Percentiles rank a stretch among this genome's conserved stretches.
Evolutionary conservation across 192 early-diverging fungal genomes (phyloP).

Genomic region (Spizellomyces sp.): DNA sequence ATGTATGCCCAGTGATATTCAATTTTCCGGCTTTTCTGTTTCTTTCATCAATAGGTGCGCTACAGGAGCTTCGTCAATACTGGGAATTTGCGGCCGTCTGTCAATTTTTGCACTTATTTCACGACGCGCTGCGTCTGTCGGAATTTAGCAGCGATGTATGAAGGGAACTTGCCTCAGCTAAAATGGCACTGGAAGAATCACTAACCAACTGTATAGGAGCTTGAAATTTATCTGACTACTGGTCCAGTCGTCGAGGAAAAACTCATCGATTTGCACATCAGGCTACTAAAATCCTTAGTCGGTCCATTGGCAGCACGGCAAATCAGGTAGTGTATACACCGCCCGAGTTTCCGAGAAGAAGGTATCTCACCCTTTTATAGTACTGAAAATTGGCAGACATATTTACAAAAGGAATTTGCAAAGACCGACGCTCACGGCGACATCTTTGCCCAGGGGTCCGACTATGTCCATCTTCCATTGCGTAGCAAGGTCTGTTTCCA

Average conservation of each 20-base stretch:
- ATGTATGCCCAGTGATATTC: neutral
- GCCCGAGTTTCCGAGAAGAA: no score
- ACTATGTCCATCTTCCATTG: constrained; percentile 44
- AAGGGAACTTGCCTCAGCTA: neutral
- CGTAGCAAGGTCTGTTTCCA: constrained; percentile 45
- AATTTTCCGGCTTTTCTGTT: no score
- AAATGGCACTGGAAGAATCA: no score
- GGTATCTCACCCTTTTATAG: constrained; percentile 18
- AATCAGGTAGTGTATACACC: constrained; percentile 36
- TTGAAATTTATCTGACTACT: constrained; percentile 34
- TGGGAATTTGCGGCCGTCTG: constrained; percentile 71
- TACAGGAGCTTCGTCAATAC: constrained; percentile 45
- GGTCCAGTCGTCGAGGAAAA: constrained; percentile 12
- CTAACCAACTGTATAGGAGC: constrained; percentile 22
- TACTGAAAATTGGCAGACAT: constrained; percentile 38
- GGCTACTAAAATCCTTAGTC: constrained; percentile 51
- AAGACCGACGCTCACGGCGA: constrained; percentile 40
- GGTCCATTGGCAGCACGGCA: constrained; percentile 40
- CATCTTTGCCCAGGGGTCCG: constrained; percentile 46
- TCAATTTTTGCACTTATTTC: constrained; percentile 72
- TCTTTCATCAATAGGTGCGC: no score
- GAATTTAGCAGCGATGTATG: constrained; percentile 61
- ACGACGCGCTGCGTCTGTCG: constrained; percentile 46
- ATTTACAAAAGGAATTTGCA: constrained; percentile 35
- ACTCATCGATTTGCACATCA: constrained; percentile 46